Evolutionary conservation across 306 rosid species (phyloP).

Genomic region (Pachyrhizus erosus): DNA sequence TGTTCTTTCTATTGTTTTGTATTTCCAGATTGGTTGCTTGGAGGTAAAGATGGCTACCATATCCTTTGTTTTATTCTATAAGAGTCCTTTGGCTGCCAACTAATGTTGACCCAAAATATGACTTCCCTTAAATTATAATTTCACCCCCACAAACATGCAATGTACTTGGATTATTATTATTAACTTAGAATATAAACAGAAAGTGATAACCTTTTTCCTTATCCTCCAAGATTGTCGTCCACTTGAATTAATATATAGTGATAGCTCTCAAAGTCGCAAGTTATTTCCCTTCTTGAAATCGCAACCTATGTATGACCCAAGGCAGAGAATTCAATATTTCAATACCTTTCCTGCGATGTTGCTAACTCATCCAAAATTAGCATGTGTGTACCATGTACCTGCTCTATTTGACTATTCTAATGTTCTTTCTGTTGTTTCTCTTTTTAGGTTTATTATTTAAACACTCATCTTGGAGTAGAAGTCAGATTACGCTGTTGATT

Average conservation of each 20-base stretch:
- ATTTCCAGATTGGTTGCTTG: neutral
- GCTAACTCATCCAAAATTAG: slow-evolving; percentile 39
- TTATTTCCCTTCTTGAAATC: neutral
- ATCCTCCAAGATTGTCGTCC: slow-evolving; percentile 31
- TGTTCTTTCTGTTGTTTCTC: neutral
- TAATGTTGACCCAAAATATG: slow-evolving; percentile 35
- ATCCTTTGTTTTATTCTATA: neutral
- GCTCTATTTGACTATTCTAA: slow-evolving; percentile 32
- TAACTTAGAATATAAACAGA: neutral
- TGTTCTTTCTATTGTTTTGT: neutral
- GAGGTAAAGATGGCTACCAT: neutral
- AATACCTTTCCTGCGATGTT: slow-evolving; percentile 11
- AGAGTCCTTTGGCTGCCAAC: neutral
- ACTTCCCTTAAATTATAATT: slow-evolving; percentile 16
- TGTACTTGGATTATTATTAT: slow-evolving; percentile 30
- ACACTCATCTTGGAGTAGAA: neutral
- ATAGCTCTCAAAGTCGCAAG: neutral
- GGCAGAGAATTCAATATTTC: neutral
- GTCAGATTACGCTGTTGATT: neutral
- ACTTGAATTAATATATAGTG: slow-evolving; percentile 15
- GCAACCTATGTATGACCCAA: slow-evolving; percentile 4
- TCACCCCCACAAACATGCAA: slow-evolving; percentile 32
- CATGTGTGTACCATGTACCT: slow-evolving; percentile 27
- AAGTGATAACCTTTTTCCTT: slow-evolving; percentile 15
- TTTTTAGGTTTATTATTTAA: neutral